These are phyloP conservation scores for Akebia trifoliata DNA, from an alignment of 164 flowering plant genomes.

Conservation along the genomic window DNA sequence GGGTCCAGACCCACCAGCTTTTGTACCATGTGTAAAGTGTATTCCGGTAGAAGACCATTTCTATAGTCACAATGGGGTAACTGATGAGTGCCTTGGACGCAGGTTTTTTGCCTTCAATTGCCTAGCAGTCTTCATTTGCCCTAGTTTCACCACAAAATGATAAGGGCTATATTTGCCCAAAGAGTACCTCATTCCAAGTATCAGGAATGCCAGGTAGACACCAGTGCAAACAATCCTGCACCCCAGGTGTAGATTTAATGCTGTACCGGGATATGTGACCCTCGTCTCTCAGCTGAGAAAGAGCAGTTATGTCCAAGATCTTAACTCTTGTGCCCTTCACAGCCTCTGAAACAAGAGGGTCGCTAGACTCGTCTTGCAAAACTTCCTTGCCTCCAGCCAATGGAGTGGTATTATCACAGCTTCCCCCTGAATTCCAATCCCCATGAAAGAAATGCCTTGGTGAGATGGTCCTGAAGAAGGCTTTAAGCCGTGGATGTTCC, in stretches of 20 bases:
- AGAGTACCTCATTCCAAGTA: slow-evolving; percentile 74
- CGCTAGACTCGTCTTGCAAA: slow-evolving; percentile 52
- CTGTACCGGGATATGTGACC: slow-evolving; percentile 73
- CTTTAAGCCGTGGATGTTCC: slow-evolving; percentile 49
- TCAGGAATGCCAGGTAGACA: slow-evolving; percentile 88
- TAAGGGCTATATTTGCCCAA: slow-evolving; percentile 39
- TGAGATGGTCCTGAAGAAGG: slow-evolving; percentile 61
- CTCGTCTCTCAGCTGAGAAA: slow-evolving; percentile 73
- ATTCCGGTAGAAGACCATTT: no score
- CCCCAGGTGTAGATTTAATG: slow-evolving; percentile 41
- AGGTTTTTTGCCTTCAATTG: no score
- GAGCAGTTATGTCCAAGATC: slow-evolving; percentile 67
- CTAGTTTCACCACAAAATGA: neutral
- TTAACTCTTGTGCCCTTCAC: slow-evolving; percentile 59
- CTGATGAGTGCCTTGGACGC: no score
- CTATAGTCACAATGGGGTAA: no score
- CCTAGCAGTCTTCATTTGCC: no score
- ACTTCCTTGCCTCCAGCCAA: slow-evolving; percentile 55
- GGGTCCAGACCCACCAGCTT: neutral
- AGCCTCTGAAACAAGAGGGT: slow-evolving; percentile 44
- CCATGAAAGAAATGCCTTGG: slow-evolving; percentile 86
- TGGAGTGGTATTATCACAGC: slow-evolving; percentile 68
- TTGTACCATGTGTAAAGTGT: neutral
- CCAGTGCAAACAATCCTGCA: slow-evolving; percentile 88
- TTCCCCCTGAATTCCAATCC: slow-evolving; percentile 90